Evolutionary conservation across 495 filamentous ascomycete species (phyloP).

Genomic region (Apiosordaria backusii): DNA sequence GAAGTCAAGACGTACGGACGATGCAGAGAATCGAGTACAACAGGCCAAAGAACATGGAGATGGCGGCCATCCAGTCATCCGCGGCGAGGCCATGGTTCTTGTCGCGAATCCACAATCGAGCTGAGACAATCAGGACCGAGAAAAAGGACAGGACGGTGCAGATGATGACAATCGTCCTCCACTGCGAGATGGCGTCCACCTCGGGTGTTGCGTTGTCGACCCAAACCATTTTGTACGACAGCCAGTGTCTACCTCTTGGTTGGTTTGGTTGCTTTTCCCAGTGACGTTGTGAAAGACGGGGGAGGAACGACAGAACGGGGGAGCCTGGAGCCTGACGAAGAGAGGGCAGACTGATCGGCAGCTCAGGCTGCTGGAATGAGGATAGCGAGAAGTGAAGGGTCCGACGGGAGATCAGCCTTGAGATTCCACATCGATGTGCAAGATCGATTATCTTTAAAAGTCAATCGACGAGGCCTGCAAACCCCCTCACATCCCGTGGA

Average conservation of each 20-base stretch:
- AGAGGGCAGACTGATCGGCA: conserved; percentile 15
- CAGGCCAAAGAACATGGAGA: conserved; percentile 42
- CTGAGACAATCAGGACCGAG: conserved; percentile 18
- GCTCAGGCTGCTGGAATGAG: conserved; percentile 11
- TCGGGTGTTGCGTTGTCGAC: conserved; percentile 27
- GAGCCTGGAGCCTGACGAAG: neutral
- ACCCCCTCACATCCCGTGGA: neutral
- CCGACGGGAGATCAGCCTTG: conserved; percentile 18
- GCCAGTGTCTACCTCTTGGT: neutral
- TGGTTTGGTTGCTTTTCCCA: neutral
- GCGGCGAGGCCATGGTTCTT: conserved; percentile 27
- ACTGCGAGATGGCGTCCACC: conserved; percentile 29
- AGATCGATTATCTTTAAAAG: conserved; percentile 9
- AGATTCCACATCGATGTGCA: neutral
- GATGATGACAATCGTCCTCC: conserved; percentile 26
- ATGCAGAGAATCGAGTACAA: conserved; percentile 51
- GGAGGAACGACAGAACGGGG: neutral
- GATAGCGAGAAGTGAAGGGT: conserved; percentile 10
- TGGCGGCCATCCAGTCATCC: conserved; percentile 29
- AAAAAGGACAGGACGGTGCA: conserved; percentile 24
- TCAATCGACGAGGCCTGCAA: neutral
- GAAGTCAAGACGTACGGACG: conserved; percentile 37
- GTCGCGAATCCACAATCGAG: conserved; percentile 26
- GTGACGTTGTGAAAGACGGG: neutral
- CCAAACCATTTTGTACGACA: conserved; percentile 27